These are phyloP conservation scores for Aspergillus brunneoviolaceus DNA, from an alignment of 2,329 filamentous ascomycete species.

Conservation along the genomic window DNA sequence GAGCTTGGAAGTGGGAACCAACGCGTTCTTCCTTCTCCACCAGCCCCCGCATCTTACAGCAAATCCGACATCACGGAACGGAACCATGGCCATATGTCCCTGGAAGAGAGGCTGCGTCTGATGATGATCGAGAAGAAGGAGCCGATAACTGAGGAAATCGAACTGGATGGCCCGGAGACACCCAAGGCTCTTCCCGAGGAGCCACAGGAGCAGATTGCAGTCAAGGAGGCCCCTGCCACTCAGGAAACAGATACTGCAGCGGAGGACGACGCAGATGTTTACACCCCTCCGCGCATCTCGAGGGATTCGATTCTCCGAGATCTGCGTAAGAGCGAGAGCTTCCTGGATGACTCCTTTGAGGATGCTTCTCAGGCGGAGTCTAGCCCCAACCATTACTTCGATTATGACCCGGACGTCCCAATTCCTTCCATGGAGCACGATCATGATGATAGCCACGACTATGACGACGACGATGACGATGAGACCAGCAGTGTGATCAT, in stretches of 20 bases:
- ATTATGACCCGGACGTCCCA: slow-evolving; percentile 82
- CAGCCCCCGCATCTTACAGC: slow-evolving; percentile 63
- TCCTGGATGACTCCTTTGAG: slow-evolving; percentile 63
- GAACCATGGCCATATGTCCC: slow-evolving; percentile 71
- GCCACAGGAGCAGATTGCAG: slow-evolving; percentile 14
- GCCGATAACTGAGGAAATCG: slow-evolving; percentile 25
- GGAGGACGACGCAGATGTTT: slow-evolving; percentile 58
- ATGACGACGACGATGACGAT: slow-evolving; percentile 60
- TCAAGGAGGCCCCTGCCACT: slow-evolving; percentile 31
- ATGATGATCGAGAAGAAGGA: slow-evolving; percentile 80
- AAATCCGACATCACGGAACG: slow-evolving; percentile 79
- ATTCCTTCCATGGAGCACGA: slow-evolving; percentile 81
- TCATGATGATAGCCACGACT: slow-evolving; percentile 44
- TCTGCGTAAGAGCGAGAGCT: slow-evolving; percentile 67
- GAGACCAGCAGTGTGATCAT: slow-evolving; percentile 62
- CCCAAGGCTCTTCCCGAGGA: slow-evolving; percentile 1
- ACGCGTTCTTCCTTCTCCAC: slow-evolving; percentile 70
- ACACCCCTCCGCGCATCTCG: slow-evolving; percentile 73
- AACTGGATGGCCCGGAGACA: not conserved
- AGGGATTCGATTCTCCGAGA: slow-evolving; percentile 90
- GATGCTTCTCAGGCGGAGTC: slow-evolving; percentile 62
- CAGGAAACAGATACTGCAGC: slow-evolving; percentile 3
- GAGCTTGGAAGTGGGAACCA: slow-evolving; percentile 69
- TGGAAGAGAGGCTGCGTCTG: slow-evolving; percentile 80
- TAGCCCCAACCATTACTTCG: slow-evolving; percentile 57